Evolutionary conservation across 371 early-diverging fungal genomes (phyloP).

Genomic region (Zychaea mexicana): DNA sequence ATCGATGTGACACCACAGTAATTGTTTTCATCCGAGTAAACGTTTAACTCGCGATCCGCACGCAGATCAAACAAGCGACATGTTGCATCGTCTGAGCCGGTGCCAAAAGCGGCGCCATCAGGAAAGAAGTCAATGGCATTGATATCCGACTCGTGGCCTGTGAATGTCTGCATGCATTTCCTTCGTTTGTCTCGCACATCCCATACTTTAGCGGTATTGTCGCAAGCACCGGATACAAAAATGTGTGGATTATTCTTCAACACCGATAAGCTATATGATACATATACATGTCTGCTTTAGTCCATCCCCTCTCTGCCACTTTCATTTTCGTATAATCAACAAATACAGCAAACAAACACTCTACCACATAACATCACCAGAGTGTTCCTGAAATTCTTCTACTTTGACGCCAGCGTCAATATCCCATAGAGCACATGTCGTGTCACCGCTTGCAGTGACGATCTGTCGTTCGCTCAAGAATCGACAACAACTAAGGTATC

Average conservation of each 20-base stretch:
- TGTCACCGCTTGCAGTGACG: constrained; percentile 91
- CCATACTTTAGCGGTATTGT: constrained; percentile 97
- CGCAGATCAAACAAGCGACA: constrained; percentile 96
- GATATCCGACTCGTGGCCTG: constrained; percentile 97
- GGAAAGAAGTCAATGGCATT: constrained; percentile 89
- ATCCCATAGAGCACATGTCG: constrained; percentile 97
- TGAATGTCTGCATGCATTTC: constrained; percentile 93
- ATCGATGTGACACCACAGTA: constrained; percentile 96
- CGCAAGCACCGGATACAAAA: constrained; percentile 97
- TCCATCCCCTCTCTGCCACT: background rate
- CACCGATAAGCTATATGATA: constrained; percentile 56
- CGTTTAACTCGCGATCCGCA: constrained; percentile 95
- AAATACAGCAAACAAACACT: too few relatives aligned
- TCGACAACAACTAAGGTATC: constrained; percentile 95
- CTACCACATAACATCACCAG: constrained; percentile 95
- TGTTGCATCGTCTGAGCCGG: constrained; percentile 97
- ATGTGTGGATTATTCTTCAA: constrained; percentile 83
- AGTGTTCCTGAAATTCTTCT: constrained; percentile 92
- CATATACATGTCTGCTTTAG: constrained; percentile 59
- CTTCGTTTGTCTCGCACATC: constrained; percentile 83
- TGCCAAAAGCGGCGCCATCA: constrained; percentile 94
- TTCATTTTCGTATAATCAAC: background rate
- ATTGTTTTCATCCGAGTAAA: constrained; percentile 89
- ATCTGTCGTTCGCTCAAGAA: constrained; percentile 93
- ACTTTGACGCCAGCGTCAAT: constrained; percentile 94